Evolutionary conservation across 2,329 filamentous ascomycete species (phyloP).

Genomic region (Stagonosporopsis tanaceti): DNA sequence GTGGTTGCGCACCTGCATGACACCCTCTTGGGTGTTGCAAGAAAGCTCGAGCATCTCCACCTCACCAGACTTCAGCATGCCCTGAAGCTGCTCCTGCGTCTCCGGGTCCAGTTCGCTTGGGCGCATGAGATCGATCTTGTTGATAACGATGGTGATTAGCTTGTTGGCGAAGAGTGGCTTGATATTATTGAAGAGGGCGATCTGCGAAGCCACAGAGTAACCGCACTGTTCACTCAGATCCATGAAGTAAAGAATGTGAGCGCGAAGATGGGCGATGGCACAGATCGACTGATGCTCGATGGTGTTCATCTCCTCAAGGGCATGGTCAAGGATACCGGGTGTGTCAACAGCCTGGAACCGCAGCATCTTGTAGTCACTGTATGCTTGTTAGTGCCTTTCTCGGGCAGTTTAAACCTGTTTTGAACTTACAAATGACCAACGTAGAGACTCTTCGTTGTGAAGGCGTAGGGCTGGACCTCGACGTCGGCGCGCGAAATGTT

Average conservation of each 20-base stretch:
- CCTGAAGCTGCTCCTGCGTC: slow-evolving; percentile 78
- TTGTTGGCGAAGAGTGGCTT: slow-evolving; percentile 98
- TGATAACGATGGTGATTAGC: slow-evolving; percentile 93
- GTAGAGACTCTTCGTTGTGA: slow-evolving; percentile 97
- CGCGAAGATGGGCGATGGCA: slow-evolving; percentile 94
- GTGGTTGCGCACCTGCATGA: slow-evolving; percentile 93
- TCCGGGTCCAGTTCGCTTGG: slow-evolving; percentile 87
- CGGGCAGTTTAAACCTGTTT: slow-evolving; percentile 72
- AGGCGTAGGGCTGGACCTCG: slow-evolving; percentile 96
- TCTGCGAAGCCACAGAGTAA: slow-evolving; percentile 91
- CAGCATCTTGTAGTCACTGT: slow-evolving; percentile 85
- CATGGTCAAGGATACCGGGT: slow-evolving; percentile 96
- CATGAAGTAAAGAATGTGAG: slow-evolving; percentile 97
- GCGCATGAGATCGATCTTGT: slow-evolving; percentile 94
- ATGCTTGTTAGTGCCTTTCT: slow-evolving; percentile 56
- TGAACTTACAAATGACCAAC: slow-evolving; percentile 79
- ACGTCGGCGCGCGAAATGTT: slow-evolving; percentile 94
- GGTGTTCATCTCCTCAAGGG: slow-evolving; percentile 97
- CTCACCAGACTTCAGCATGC: slow-evolving; percentile 83
- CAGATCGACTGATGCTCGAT: slow-evolving; percentile 99
- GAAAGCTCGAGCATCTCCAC: slow-evolving; percentile 93
- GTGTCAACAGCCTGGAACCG: slow-evolving; percentile 95
- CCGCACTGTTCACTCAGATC: slow-evolving; percentile 96
- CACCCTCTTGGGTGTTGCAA: slow-evolving; percentile 92
- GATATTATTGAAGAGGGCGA: slow-evolving; percentile 90